Base-by-base conservation (phyloP, 345 rosid species). In the Camelina sativa region DNA sequence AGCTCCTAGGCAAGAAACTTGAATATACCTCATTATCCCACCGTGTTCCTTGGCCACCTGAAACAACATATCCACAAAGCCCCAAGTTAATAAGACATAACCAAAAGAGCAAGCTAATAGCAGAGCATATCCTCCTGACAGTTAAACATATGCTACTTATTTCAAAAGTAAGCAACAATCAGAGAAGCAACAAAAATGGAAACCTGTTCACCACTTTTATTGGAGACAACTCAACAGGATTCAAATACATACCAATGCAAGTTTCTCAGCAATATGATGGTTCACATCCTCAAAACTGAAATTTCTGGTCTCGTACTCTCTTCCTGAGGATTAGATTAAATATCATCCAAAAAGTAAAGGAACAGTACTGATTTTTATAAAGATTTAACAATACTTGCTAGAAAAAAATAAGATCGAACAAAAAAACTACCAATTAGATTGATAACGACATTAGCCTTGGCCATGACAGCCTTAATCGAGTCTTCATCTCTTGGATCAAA, bases 21-120 rank as follows among this genome's bases (percentile, higher is more conserved):
- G 99, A 82, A 96, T 88, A 82, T 79, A 96, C 82, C 97, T 88
- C 90, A 88, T 85, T 73, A 96, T 91, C 64, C 99, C 99, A 67
- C 98, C 99, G 76, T 96, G 99, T 80, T 96, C 97, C 79, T 88
- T 88, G 9, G 99, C 92, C 62, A 96, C 88, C 97, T 92, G 85
- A 79, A 80, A 38, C 50, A 79, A 71, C 65, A 62, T 51, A 74
- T 60, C 15, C 41, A 72, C 72, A 50, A 41, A 22, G 8, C 28
- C 62, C 48, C 38, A 58, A 60, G 15, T 11, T 41, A 41, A 50
- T 77, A 34, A 72, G 73, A n/a, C 51, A 72, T 59, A 59, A 66
- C 51, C 57, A 66, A 34, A 65, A 11, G 52, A 72, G 66, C 47
- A 58, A 40, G 64, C 40, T 43, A 61, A 48, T 48, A 28, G 67